These are phyloP conservation scores for Zygosaccharomyces rouxii DNA, from an alignment of 805 yeast species.

Conservation along the genomic window DNA sequence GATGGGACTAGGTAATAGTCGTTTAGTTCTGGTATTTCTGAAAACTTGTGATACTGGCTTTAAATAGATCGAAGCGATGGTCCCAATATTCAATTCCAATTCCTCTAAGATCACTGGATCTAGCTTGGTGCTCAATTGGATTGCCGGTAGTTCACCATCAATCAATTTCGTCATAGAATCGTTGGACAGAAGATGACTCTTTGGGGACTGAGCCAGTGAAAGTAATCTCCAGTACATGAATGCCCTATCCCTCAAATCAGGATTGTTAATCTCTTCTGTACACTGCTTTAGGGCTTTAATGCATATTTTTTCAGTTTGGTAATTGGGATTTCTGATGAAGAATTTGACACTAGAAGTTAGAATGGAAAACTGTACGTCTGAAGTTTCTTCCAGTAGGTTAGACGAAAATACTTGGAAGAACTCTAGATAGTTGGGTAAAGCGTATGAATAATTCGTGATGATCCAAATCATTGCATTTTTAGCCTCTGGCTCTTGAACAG, in stretches of 20 bases:
- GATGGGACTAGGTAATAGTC: conserved; percentile 49
- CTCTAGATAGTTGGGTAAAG: conserved; percentile 35
- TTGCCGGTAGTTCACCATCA: conserved; percentile 55
- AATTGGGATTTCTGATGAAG: conserved; percentile 52
- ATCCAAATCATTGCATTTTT: conserved; percentile 80
- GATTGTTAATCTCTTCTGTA: conserved; percentile 71
- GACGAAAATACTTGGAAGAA: conserved; percentile 36
- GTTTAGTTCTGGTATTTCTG: conserved; percentile 52
- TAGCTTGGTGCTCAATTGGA: conserved; percentile 64
- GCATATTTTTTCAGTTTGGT: conserved; percentile 51
- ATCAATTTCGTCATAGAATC: conserved; percentile 51
- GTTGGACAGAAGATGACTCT: conserved; percentile 34
- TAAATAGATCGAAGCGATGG: conserved; percentile 76
- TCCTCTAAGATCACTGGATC: conserved; percentile 74
- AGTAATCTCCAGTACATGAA: conserved; percentile 80
- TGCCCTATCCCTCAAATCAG: conserved; percentile 84
- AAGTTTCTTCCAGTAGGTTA: conserved; percentile 53
- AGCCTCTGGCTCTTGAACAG: conserved; percentile 72
- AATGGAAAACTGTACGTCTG: conserved; percentile 68
- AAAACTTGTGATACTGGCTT: conserved; percentile 82
- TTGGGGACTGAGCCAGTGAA: conserved; percentile 34
- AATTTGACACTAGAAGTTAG: conserved; percentile 71
- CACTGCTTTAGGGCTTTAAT: conserved; percentile 58
- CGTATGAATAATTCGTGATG: conserved; percentile 61
- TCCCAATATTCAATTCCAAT: conserved; percentile 74